Conservation (phyloP, 768 basidiomycete species). For the Leccinum fibrillosum region DNA sequence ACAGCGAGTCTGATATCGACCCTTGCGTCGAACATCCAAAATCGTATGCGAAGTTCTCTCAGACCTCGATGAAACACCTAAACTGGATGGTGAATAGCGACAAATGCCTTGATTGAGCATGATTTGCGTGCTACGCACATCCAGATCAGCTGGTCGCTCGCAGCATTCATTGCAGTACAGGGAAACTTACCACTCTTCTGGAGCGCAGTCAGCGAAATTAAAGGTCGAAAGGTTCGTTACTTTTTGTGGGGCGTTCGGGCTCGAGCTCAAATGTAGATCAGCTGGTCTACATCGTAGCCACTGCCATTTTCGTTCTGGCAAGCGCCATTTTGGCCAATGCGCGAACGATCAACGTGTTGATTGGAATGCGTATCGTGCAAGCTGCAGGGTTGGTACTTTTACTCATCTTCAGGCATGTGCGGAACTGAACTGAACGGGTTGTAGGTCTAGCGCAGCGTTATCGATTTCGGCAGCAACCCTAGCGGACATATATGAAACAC, state of each 20-base stretch:
- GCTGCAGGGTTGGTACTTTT: slow-evolving; percentile 50
- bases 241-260: neutral
- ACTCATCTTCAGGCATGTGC: neutral
- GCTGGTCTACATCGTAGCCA: slow-evolving; percentile 54
- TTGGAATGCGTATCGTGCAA: slow-evolving; percentile 69
- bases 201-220: slow-evolving; percentile 70
- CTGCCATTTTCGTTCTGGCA: slow-evolving; percentile 51
- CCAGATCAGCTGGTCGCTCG: slow-evolving; percentile 65
- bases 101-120: slow-evolving; percentile 55
- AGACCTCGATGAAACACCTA: neutral
- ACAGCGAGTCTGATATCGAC: slow-evolving; percentile 21
- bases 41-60: slow-evolving; percentile 17
- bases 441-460: slow-evolving; percentile 63
- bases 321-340: slow-evolving; percentile 57
- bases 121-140: slow-evolving; percentile 57
- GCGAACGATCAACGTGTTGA: slow-evolving; percentile 49
- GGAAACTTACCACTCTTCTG: slow-evolving; percentile 66
- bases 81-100: slow-evolving; percentile 40
- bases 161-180: slow-evolving; percentile 72
- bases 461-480: slow-evolving; percentile 74
- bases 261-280: slow-evolving; percentile 18
- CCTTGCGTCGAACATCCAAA: slow-evolving; percentile 30
- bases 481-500: slow-evolving; percentile 74
- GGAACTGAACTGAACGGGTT: slow-evolving; percentile 2
- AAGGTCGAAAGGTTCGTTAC: slow-evolving; percentile 60